Base-by-base conservation (phyloP, 176 grass and related monocot genomes). In the Zoysia pacifica region DNA sequence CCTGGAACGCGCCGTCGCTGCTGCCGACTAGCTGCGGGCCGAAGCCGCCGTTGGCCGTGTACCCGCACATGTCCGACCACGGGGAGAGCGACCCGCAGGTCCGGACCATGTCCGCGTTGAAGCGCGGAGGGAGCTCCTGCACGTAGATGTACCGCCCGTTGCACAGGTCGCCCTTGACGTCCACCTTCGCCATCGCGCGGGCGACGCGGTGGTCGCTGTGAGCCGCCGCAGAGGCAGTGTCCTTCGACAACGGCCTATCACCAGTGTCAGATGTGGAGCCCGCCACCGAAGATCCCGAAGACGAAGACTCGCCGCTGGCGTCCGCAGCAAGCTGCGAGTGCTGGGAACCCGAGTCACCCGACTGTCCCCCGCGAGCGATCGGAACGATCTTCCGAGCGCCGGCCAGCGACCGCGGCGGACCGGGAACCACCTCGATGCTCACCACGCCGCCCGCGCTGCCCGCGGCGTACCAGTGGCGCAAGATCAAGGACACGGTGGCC, bases 101-200 rank as follows among this genome's bases (percentile, higher is more conserved):
- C 16, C 46, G 80, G 37, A 94, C 48, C 65, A 97, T 89, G 59
- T 93, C 92, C 43, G 70, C 65, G 83, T 97, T 94, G 78, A 97
- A 97, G 6, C 88, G 78, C 1, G 86, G 39, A 6, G 95, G 92
- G 7, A 97, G 87, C 3, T 94, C 83, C 54, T 93, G 93, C 41
- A 97, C 78, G 46, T 97, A 97, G 82, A 97, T 79, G 78, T 97
- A 94, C 70, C 90, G 87, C 7, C 92, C 92, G 28, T 71, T 69
- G 64, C 95, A 97, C 9, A 84, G 90, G 78, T 93, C 89, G n/a
- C 62, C 62, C 70, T 52, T 91, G 65, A 86, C 63, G 7, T 76
- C 69, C 0, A 82, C 64, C 36, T 7, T 59, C 14, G 82, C 69
- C 9, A 85, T 68, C 3, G 60, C 70, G 16, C 72, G 66, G 35